Evolutionary conservation across 495 filamentous ascomycete genomes (phyloP).

Genomic region (Tuber borchii): DNA sequence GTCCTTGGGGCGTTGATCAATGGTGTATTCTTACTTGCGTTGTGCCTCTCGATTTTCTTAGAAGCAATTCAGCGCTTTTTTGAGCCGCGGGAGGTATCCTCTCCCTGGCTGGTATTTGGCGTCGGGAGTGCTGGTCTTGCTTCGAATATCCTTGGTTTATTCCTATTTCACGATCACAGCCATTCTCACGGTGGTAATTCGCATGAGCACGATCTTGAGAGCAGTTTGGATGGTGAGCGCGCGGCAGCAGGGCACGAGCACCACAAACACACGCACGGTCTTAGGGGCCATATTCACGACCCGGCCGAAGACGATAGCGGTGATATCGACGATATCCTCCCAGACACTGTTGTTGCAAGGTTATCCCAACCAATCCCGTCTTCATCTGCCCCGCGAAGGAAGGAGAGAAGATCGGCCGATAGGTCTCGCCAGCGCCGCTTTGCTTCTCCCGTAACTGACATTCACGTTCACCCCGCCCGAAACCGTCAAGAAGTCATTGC

Average conservation of each 20-base stretch:
- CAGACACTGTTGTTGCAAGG: slow-evolving; percentile 45
- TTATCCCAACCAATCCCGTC: slow-evolving; percentile 31
- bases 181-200: slow-evolving; percentile 62
- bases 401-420: slow-evolving; percentile 33
- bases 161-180: slow-evolving; percentile 87
- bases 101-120: slow-evolving; percentile 75
- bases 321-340: slow-evolving; percentile 46
- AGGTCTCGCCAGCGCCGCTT: slow-evolving; percentile 41
- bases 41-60: slow-evolving; percentile 91
- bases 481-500: slow-evolving; percentile 87
- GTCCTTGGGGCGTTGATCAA: slow-evolving; percentile 93
- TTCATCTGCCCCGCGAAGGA: slow-evolving; percentile 11
- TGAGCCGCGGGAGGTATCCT: slow-evolving; percentile 75
- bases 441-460: slow-evolving; percentile 50
- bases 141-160: slow-evolving; percentile 82
- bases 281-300: slow-evolving; percentile 22
- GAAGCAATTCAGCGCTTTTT: slow-evolving; percentile 86
- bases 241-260: slow-evolving; percentile 20
- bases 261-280: slow-evolving; percentile 25
- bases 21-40: slow-evolving; percentile 89
- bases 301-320: slow-evolving; percentile 42
- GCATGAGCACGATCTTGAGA: slow-evolving; percentile 35
- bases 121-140: slow-evolving; percentile 80
- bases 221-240: neutral
- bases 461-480: slow-evolving; percentile 80